Conservation (phyloP, 768 basidiomycete species). For the Leccinum rimulosum region DNA sequence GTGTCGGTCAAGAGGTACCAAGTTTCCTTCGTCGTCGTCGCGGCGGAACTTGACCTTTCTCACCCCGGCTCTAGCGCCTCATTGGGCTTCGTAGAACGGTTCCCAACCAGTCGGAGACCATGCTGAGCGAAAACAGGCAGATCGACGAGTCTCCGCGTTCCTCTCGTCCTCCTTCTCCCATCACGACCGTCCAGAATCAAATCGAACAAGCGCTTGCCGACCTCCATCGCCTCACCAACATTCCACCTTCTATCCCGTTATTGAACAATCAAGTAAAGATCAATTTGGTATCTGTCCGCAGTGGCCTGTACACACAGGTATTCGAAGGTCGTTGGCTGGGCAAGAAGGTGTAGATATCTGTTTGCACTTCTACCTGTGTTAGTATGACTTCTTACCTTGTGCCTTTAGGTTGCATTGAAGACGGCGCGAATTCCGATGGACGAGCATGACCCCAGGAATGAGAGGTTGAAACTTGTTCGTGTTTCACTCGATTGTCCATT, state of each 20-base stretch:
- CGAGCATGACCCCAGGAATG: conserved; percentile 40
- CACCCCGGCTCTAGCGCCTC: conserved; percentile 20
- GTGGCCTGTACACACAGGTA: conserved; percentile 55
- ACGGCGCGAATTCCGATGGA: conserved; percentile 44
- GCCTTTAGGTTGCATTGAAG: conserved; percentile 54
- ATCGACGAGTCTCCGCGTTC: conserved; percentile 22
- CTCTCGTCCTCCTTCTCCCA: conserved; percentile 24
- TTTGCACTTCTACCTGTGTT: not conserved
- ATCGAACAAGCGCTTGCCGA: conserved; percentile 45
- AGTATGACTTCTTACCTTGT: not conserved
- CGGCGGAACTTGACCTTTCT: not conserved
- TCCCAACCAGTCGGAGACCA: conserved; percentile 1
- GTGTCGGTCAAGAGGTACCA: conserved; percentile 48
- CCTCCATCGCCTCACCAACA: conserved; percentile 49
- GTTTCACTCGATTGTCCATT: not conserved
- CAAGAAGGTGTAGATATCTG: conserved; percentile 39
- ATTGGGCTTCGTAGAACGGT: conserved; percentile 8
- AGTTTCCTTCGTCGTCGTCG: not conserved
- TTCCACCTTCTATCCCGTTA: conserved; percentile 51
- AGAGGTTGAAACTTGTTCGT: conserved; percentile 38
- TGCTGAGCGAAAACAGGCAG: conserved; percentile 20
- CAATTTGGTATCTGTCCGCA: conserved; percentile 38
- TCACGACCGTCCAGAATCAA: conserved; percentile 33
- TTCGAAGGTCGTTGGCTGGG: conserved; percentile 55
- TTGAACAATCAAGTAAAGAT: conserved; percentile 51